These are phyloP conservation scores for Alternaria longipes DNA, from an alignment of 2,329 filamentous ascomycete genomes.

Conservation along the genomic window DNA sequence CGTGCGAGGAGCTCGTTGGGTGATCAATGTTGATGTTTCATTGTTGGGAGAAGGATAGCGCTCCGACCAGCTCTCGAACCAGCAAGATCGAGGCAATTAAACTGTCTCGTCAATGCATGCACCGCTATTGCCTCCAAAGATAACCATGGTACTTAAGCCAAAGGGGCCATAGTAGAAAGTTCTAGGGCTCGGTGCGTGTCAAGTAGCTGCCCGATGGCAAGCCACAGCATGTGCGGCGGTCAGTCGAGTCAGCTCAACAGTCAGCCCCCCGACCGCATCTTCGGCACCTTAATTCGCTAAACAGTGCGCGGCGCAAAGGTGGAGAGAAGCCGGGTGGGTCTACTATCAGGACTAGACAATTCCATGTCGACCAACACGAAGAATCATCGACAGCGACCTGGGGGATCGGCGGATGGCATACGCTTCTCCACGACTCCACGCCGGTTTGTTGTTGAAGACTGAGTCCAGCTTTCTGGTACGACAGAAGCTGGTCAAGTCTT, in stretches of 20 bases:
- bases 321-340: conserved; percentile 24
- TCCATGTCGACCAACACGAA: conserved; percentile 5
- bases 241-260: conserved; percentile 21
- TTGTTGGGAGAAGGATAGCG: conserved; percentile 43
- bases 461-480: background rate
- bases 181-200: conserved; percentile 10
- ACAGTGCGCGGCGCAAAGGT: conserved; percentile 17
- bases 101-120: conserved; percentile 28
- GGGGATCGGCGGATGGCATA: conserved; percentile 21
- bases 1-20: conserved; percentile 17
- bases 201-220: conserved; percentile 18
- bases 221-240: conserved; percentile 16
- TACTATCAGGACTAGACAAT: conserved; percentile 12
- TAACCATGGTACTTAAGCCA: background rate
- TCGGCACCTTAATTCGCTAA: conserved; percentile 20
- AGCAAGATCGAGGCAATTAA: conserved; percentile 19
- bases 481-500: background rate
- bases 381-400: conserved; percentile 3
- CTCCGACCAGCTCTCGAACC: conserved; percentile 32
- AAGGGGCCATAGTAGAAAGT: conserved; percentile 14
- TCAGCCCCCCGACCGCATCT: conserved; percentile 23
- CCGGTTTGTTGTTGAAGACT: background rate
- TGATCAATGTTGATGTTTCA: conserved; percentile 30
- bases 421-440: conserved; percentile 16
- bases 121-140: conserved; percentile 1